A percentile compares a stretch with the other conserved stretches of the same genome.
phyloP scores from a whole-genome alignment of 139 green algal genomes.

The Gonium pectorale region DNA sequence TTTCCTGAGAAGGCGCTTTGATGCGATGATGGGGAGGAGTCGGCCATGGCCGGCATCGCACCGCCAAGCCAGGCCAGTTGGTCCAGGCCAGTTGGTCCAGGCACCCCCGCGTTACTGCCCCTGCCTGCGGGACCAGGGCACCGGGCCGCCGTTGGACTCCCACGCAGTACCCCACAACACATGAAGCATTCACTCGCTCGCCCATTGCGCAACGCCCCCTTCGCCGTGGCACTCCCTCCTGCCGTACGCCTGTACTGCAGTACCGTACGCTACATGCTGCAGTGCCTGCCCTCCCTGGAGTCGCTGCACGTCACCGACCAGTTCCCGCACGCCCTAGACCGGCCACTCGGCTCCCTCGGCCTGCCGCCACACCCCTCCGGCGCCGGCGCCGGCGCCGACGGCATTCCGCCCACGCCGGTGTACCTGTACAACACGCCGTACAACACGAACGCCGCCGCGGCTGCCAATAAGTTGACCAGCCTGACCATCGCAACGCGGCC shows the following conservation, averaged over 20 bases:
- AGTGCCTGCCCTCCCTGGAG: slow-evolving; percentile 17
- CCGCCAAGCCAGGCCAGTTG: no score
- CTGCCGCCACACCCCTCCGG: not conserved
- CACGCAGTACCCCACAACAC: no score
- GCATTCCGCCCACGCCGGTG: not conserved
- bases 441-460: not conserved
- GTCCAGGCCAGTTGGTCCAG: no score
- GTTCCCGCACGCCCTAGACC: not conserved
- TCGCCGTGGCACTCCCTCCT: no score
- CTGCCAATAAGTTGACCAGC: not conserved
- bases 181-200: no score
- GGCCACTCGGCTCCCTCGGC: not conserved
- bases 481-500: not conserved
- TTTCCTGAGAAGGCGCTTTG: no score
- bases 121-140: no score
- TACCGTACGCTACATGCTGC: not conserved
- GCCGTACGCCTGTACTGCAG: not conserved
- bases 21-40: no score
- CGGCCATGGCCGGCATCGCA: no score
- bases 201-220: no score
- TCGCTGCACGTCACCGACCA: slow-evolving; percentile 32
- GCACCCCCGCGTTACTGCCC: no score
- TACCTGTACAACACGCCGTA: not conserved
- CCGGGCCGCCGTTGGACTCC: no score
- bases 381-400: not conserved